Percentiles rank a stretch among this genome's conserved stretches.
Evolutionary conservation across 768 basidiomycete species (phyloP).

Genomic region (Mycena leptocephala): DNA sequence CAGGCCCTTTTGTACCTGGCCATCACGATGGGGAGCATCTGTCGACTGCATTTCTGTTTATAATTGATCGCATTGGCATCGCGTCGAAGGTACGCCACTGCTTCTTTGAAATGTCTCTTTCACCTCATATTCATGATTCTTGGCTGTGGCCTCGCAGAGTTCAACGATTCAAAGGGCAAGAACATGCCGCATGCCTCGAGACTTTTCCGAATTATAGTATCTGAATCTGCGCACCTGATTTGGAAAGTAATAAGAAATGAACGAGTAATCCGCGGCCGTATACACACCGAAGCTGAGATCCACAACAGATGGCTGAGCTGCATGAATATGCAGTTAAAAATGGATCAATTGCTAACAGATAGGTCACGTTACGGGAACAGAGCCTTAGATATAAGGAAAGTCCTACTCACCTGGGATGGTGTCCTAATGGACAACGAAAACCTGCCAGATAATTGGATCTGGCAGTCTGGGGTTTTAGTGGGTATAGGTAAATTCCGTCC

Average conservation of each 20-base stretch:
- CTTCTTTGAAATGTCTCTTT: too few species aligned
- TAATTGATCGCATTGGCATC: too few species aligned
- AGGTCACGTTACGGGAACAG: background rate
- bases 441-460: background rate
- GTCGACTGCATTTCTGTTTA: too few species aligned
- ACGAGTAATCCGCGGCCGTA: background rate
- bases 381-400: background rate
- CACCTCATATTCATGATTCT: too few species aligned
- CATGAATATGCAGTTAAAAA: background rate
- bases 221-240: background rate
- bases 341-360: background rate
- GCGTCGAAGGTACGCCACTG: too few species aligned
- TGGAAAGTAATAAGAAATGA: too few species aligned
- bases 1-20: too few species aligned
- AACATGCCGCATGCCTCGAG: background rate
- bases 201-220: background rate
- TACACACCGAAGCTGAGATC: background rate
- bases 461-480: too few species aligned
- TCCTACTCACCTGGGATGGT: background rate
- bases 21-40: too few species aligned
- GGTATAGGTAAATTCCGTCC: too few species aligned
- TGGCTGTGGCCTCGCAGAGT: background rate
- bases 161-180: background rate
- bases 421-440: background rate
- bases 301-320: background rate